phyloP scores from a whole-genome alignment of 805 yeast species.

The Millerozyma miso region DNA sequence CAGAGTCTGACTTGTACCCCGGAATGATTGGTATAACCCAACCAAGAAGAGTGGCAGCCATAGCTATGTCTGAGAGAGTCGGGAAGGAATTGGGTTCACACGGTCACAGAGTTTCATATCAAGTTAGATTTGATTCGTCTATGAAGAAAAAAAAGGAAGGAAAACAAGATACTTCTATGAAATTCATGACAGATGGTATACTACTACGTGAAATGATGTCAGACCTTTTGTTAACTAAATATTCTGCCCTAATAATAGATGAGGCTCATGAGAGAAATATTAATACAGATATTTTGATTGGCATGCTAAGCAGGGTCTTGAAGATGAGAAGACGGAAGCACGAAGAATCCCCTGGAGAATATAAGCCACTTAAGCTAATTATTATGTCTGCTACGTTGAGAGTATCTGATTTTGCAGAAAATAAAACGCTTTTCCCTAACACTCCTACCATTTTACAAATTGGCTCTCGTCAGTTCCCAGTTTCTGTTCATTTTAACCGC shows the following conservation, averaged over 20 bases:
- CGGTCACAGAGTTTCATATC: slow-evolving; percentile 68
- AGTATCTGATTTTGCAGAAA: slow-evolving; percentile 90
- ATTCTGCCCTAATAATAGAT: slow-evolving; percentile 85
- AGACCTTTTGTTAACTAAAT: slow-evolving; percentile 75
- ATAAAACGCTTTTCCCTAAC: slow-evolving; percentile 54
- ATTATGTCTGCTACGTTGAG: slow-evolving; percentile 97
- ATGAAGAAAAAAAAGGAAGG: slow-evolving; percentile 43
- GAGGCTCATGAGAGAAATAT: slow-evolving; percentile 98
- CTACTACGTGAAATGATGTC: slow-evolving; percentile 87
- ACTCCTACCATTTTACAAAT: slow-evolving; percentile 89
- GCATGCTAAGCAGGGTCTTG: slow-evolving; percentile 86
- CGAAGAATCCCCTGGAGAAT: slow-evolving; percentile 40
- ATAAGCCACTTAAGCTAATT: slow-evolving; percentile 69
- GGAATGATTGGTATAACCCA: slow-evolving; percentile 98
- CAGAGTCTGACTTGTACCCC: slow-evolving; percentile 51
- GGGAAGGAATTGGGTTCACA: slow-evolving; percentile 66
- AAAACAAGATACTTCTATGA: slow-evolving; percentile 53
- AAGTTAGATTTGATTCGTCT: slow-evolving; percentile 75
- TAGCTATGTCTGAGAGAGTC: slow-evolving; percentile 84
- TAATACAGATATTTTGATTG: slow-evolving; percentile 93
- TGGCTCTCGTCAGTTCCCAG: slow-evolving; percentile 93
- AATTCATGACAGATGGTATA: slow-evolving; percentile 95
- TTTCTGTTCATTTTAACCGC: slow-evolving; percentile 82
- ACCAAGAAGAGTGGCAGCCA: slow-evolving; percentile 92
- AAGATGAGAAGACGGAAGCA: slow-evolving; percentile 59